A percentile compares a stretch with the other conserved stretches of the same genome.
Conservation (phyloP, 129 eudicot genomes). For the Solidago caesia region DNA sequence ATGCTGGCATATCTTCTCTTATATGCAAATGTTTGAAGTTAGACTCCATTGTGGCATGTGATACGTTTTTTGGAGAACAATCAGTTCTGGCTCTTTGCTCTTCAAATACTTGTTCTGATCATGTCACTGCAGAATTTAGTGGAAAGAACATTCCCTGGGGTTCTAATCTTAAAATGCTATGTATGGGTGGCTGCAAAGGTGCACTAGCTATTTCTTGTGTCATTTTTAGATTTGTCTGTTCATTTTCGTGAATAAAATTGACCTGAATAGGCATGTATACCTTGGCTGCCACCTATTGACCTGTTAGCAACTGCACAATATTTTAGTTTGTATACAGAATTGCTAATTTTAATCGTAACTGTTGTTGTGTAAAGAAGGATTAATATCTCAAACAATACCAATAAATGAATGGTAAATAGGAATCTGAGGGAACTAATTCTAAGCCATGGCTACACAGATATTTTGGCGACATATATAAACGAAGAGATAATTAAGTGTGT, state of each 20-base stretch:
- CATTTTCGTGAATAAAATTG: neutral
- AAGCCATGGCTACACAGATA: neutral
- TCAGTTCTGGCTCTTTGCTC: slow-evolving; percentile 65
- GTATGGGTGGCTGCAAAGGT: slow-evolving; percentile 90
- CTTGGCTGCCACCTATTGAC: slow-evolving; percentile 4
- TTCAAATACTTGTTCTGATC: slow-evolving; percentile 29
- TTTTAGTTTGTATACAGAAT: too few species aligned
- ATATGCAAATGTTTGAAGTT: slow-evolving; percentile 56
- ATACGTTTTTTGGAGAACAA: slow-evolving; percentile 66
- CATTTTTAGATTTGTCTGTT: neutral
- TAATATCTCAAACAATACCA: neutral
- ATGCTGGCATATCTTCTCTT: slow-evolving; percentile 64
- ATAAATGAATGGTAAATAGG: neutral
- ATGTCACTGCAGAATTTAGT: slow-evolving; percentile 5
- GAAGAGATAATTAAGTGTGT: neutral
- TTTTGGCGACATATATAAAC: neutral
- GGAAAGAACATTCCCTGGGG: slow-evolving; percentile 24
- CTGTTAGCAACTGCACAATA: neutral
- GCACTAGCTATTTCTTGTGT: neutral
- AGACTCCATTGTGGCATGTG: slow-evolving; percentile 69
- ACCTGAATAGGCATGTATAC: neutral
- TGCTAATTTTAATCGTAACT: neutral
- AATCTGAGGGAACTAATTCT: neutral
- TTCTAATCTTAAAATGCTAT: slow-evolving; percentile 54
- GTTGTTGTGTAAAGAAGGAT: neutral